Evolutionary conservation across 2,329 filamentous ascomycete species (phyloP), one percentile per base, ranked within the genome.

Genomic region (Aureobasidium sp.): DNA sequence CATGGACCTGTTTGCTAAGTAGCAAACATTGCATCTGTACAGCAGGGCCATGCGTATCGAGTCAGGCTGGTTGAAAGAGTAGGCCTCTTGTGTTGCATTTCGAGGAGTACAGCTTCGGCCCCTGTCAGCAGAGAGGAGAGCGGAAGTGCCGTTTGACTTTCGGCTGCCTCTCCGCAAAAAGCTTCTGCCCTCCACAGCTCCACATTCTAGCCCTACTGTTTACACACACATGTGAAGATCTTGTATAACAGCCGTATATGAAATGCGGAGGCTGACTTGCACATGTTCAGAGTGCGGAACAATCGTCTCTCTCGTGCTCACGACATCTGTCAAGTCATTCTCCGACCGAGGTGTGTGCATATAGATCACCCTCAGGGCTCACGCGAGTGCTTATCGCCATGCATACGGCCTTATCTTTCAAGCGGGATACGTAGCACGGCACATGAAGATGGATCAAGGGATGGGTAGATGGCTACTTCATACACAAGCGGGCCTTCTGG

Each of bases 131-230:
- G 27, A 17, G 7, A 4, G 13, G 21, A 25, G n/a, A 17, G 31
- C 38, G 51, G 51, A 17, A 43, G 51, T 55, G 53, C 19, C 17
- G 53, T 57, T 57, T 57, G 40, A 37, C 38, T 57, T 57, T 57
- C 53, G 53, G 53, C 7, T 45, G 3, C 25, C 6, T 31, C 25
- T 23, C 51, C 51, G 38, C 51, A 55, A 25, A 55, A 33, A 29
- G 21, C 45, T 49, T 49, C 17, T 25, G 21, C 25, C 21, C 21
- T 53, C 49, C 49, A 40, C 35, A 40, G 35, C 35, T 23, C 33
- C 49, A 35, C 35, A 23, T 40, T 38, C 17, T 19, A 40, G 49
- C 49, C 49, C 35, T 40, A 29, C 15, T 2, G 4, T 33, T 53
- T 50, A 50, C 37, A 13, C 47, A 35, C 10, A 17, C 19, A 37